Conservation (phyloP, 78 protist genomes). For the Blattamonas nauphoetae region DNA sequence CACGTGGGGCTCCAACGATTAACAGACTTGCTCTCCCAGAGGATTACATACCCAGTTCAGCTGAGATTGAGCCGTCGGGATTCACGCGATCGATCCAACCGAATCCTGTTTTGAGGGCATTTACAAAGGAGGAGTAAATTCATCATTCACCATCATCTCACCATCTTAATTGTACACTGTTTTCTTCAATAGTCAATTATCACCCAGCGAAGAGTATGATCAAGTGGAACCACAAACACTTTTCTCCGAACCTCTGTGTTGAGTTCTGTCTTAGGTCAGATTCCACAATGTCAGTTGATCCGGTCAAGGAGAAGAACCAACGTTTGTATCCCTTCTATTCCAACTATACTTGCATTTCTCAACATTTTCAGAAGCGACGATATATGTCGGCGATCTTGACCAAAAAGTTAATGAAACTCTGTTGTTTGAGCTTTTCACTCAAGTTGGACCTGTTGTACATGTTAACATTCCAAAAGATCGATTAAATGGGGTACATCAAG, state of each 20-base stretch:
- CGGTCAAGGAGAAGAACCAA: too few species aligned
- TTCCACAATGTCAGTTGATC: too few species aligned
- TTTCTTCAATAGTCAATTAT: too few species aligned
- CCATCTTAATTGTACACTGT: too few species aligned
- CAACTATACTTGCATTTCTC: constrained; percentile 14
- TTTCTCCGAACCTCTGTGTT: too few species aligned
- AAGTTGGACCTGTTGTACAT: constrained; percentile 82
- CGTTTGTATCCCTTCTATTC: too few species aligned
- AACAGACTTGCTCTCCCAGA: neutral
- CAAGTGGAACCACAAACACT: too few species aligned
- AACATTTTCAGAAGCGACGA: constrained; percentile 81
- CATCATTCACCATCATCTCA: too few species aligned
- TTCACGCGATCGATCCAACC: neutral
- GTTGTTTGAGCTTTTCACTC: constrained; percentile 87
- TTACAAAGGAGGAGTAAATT: too few species aligned
- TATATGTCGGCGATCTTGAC: constrained; percentile 82
- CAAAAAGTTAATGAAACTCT: constrained; percentile 71
- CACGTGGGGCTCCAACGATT: neutral
- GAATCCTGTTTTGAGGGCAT: neutral
- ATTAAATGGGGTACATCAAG: constrained; percentile 66
- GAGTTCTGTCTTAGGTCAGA: too few species aligned
- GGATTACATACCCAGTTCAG: neutral
- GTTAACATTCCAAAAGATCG: constrained; percentile 90
- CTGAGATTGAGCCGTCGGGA: neutral
- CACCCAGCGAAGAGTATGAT: too few species aligned